Evolutionary conservation across 2,329 filamentous ascomycete species (phyloP).

Genomic region (Diaporthe aspalathi): DNA sequence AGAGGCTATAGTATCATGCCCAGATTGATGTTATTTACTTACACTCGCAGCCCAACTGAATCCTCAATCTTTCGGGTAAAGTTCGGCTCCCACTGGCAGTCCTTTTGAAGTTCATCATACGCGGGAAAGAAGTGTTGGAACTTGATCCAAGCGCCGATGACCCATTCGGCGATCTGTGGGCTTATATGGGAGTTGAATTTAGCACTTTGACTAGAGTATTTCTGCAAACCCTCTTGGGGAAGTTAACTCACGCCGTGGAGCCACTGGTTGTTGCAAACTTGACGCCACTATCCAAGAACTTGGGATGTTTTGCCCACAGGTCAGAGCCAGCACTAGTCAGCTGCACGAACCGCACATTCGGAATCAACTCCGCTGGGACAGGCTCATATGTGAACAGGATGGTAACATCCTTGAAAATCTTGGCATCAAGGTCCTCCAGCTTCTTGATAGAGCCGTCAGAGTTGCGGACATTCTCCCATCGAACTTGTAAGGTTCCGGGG

Average conservation of each 20-base stretch:
- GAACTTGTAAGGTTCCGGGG: conserved; percentile 45
- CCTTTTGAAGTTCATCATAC: conserved; percentile 47
- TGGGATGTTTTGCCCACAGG: conserved; percentile 48
- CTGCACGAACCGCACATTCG: conserved; percentile 54
- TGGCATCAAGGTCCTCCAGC: conserved; percentile 44
- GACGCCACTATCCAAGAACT: conserved; percentile 48
- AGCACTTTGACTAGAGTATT: neutral
- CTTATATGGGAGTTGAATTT: conserved; percentile 37
- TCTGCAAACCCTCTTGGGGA: neutral
- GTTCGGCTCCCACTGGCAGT: conserved; percentile 45
- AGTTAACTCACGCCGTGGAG: conserved; percentile 49
- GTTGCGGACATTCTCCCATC: conserved; percentile 45
- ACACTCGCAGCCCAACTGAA: conserved; percentile 36
- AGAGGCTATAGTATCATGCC: too few species aligned
- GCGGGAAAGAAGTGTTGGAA: conserved; percentile 48
- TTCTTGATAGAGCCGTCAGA: conserved; percentile 39
- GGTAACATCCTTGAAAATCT: conserved; percentile 51
- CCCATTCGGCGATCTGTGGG: conserved; percentile 56
- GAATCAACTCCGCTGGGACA: conserved; percentile 45
- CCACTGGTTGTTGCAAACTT: conserved; percentile 52
- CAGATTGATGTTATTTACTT: neutral
- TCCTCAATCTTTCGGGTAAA: conserved; percentile 41
- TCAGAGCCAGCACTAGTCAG: conserved; percentile 54
- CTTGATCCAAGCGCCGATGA: conserved; percentile 51
- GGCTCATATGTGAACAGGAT: conserved; percentile 50